Conservation (phyloP, 345 rosid species). For the Tarenaya hassleriana region DNA sequence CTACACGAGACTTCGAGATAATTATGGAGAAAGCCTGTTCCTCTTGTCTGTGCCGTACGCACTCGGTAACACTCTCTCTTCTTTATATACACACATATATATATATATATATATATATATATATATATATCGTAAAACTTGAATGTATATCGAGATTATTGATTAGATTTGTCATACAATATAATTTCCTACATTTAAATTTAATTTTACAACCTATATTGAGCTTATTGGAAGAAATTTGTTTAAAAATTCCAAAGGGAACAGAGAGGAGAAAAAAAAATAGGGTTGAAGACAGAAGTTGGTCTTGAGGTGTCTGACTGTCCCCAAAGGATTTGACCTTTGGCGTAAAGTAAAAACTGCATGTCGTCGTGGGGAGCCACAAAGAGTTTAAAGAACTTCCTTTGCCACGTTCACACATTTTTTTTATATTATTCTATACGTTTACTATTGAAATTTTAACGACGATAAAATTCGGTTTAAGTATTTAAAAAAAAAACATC, state of each 20-base stretch:
- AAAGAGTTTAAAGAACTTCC: not conserved
- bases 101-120: too few relatives aligned
- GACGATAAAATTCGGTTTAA: not conserved
- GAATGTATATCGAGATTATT: too few relatives aligned
- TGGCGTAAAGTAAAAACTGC: slow-evolving; percentile 24
- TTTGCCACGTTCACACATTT: not conserved
- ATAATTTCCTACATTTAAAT: too few relatives aligned
- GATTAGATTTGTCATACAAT: too few relatives aligned
- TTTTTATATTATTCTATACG: not conserved
- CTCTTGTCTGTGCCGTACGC: slow-evolving; percentile 25
- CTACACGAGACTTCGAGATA: slow-evolving; percentile 26
- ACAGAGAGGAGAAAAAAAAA: slow-evolving; percentile 1
- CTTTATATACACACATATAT: not conserved
- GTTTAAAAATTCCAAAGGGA: not conserved
- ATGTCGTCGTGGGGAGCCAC: slow-evolving; percentile 24
- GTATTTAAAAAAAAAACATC: not conserved
- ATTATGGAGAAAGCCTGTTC: slow-evolving; percentile 28
- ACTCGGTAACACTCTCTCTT: not conserved
- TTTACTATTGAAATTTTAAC: too few relatives aligned
- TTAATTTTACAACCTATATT: too few relatives aligned
- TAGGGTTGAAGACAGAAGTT: slow-evolving; percentile 5
- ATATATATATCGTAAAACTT: too few relatives aligned
- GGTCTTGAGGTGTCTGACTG: slow-evolving; percentile 24
- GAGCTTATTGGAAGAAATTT: not conserved
- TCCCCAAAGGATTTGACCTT: slow-evolving; percentile 32